phyloP scores from a whole-genome alignment of 1,284 basidiomycete genomes.

The Cutaneotrichosporon daszewskae region DNA sequence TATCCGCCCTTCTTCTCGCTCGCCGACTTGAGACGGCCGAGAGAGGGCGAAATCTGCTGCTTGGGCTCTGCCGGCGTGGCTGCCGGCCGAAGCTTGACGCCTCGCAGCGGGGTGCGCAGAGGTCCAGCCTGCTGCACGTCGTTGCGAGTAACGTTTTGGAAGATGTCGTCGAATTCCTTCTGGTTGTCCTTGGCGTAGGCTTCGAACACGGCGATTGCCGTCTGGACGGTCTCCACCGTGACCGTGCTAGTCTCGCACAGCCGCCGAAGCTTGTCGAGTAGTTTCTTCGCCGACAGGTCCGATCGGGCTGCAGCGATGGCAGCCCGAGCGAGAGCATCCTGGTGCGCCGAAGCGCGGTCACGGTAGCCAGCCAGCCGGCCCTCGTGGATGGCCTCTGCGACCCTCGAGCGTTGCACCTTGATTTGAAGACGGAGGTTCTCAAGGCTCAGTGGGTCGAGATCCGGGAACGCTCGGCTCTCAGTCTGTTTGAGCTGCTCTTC shows the following conservation, averaged over 20 bases:
- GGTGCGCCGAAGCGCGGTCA: conserved; percentile 61
- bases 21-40: conserved; percentile 6
- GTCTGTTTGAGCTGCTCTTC: conserved; percentile 74
- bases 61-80: not conserved
- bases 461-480: conserved; percentile 67
- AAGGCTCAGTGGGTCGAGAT: conserved; percentile 63
- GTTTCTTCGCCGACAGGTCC: no score
- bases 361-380: conserved; percentile 63
- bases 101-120: conserved; percentile 2
- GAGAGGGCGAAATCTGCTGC: conserved; percentile 4
- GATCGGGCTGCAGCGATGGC: conserved; percentile 61
- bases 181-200: not conserved
- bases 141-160: not conserved
- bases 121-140: not conserved
- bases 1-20: conserved; percentile 10
- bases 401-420: conserved; percentile 60
- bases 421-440: conserved; percentile 70
- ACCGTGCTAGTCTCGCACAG: conserved; percentile 63
- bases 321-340: conserved; percentile 56
- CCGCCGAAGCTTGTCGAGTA: no score
- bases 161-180: conserved; percentile 3
- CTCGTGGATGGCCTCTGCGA: conserved; percentile 66
- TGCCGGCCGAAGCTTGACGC: not conserved
- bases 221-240: conserved; percentile 47
- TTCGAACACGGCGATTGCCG: conserved; percentile 33